A percentile compares a stretch with the other conserved stretches of the same genome.
Conservation (phyloP, 2,329 filamentous ascomycete species). For the Beauveria brongniartii region DNA sequence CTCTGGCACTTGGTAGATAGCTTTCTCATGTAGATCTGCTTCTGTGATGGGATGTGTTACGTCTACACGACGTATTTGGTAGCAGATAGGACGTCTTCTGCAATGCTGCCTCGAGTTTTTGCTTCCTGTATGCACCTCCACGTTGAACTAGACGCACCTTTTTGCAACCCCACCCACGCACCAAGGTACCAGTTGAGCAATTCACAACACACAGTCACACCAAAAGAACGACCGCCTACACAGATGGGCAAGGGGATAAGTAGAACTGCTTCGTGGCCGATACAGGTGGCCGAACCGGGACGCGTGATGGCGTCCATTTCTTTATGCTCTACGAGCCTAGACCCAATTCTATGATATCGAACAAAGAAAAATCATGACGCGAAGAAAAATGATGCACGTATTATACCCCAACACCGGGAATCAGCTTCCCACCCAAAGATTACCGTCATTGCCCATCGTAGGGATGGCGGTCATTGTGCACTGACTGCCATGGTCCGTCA, state of each 20-base stretch:
- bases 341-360: slow-evolving; percentile 10
- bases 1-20: background rate
- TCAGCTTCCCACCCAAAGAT: background rate
- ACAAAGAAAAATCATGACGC: background rate
- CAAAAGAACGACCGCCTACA: background rate
- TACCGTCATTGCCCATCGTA: background rate
- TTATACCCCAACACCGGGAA: slow-evolving; percentile 13
- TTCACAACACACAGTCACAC: background rate
- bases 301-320: slow-evolving; percentile 3
- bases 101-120: no score
- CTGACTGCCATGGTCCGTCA: background rate
- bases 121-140: no score
- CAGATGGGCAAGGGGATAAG: background rate
- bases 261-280: slow-evolving; percentile 9
- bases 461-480: background rate
- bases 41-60: background rate
- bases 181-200: no score
- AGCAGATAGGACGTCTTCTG: no score
- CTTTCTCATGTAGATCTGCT: background rate
- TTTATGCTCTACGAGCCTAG: slow-evolving; percentile 11
- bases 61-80: no score
- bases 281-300: slow-evolving; percentile 4
- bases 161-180: no score
- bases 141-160: no score
- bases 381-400: slow-evolving; percentile 9